Base-by-base conservation (phyloP, 2,329 filamentous ascomycete genomes). In the Aspergillus fumigatus region DNA sequence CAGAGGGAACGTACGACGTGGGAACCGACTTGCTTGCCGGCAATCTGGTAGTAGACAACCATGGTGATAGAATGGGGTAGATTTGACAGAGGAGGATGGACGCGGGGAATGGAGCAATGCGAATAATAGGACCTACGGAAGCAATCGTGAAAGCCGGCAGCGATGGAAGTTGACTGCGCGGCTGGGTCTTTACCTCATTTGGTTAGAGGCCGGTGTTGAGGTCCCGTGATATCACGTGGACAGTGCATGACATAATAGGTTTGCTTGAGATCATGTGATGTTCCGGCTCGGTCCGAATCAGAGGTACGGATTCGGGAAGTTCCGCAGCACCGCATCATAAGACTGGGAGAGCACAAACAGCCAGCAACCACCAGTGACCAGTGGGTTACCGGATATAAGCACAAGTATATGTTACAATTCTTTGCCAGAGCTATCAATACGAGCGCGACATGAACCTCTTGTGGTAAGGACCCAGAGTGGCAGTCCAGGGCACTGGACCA, bases 1-100 rank as follows among this genome's bases (percentile, higher is more conserved):
- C 27, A 51, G 35, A 43, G 50, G 45, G 48, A 51, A 80, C 78
- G 62, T 77, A 81, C 78, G 56, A 77, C 65, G 70, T 82, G 79
- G 55, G 79, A 80, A 67, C 79, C 78, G 70, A 82, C 72, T 68
- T 81, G 77, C 65, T 74, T 77, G 73, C 79, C 79, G 67, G 76
- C 75, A 66, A 82, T 69, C 64, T 73, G 76, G 73, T 80, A 82
- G 68, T 78, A 76, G 62, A 73, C 77, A 65, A 81, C 78, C 79
- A 81, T 81, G 65, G 71, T 79, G 73, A 70, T 58, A 63, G 60
- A 56, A 54, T 66, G 57, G 52, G 19, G 57, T 60, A 56, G 51
- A 50, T 50, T 57, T 59, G 59, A 53, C 63, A 60, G 57, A 61
- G 61, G 56, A 64, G 59, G 64, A 56, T 57, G 59, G 51, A 50